Conservation (phyloP, 495 filamentous ascomycete species). For the Aspergillus homomorphus region DNA sequence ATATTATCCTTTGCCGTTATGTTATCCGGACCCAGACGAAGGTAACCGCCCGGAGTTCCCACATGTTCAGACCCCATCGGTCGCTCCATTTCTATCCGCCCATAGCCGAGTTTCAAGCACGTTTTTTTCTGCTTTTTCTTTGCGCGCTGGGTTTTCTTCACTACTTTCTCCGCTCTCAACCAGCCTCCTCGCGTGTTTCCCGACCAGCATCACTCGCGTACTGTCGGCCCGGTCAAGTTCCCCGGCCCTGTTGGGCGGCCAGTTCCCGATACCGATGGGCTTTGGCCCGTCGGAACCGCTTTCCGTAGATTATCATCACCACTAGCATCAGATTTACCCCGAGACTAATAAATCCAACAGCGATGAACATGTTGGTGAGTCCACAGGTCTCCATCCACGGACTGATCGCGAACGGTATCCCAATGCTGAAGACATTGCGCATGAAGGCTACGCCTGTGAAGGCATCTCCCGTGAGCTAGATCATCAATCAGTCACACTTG, state of each 20-base stretch:
- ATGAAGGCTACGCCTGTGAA: slow-evolving; percentile 36
- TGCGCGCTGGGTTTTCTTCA: background rate
- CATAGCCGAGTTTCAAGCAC: background rate
- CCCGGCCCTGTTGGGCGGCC: slow-evolving; percentile 6
- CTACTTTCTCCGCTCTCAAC: background rate
- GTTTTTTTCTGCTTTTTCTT: background rate
- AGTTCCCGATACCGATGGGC: slow-evolving; percentile 9
- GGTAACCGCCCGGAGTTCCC: background rate
- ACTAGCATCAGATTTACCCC: slow-evolving; percentile 20
- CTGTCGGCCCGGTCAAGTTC: background rate
- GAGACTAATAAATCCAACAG: slow-evolving; percentile 31
- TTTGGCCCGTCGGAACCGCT: slow-evolving; percentile 14
- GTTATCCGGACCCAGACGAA: background rate
- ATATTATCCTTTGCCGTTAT: background rate
- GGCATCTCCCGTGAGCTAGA: slow-evolving; percentile 36
- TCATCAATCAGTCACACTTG: background rate
- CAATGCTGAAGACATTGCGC: slow-evolving; percentile 33
- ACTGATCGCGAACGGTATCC: slow-evolving; percentile 33
- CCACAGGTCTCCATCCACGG: slow-evolving; percentile 32
- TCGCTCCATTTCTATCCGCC: slow-evolving; percentile 4
- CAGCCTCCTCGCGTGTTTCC: background rate
- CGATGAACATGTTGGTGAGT: slow-evolving; percentile 33
- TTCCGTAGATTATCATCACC: slow-evolving; percentile 32
- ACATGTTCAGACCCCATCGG: background rate
- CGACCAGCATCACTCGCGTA: background rate